phyloP scores from a whole-genome alignment of 179 eudicot genomes.

The Carnegiea gigantea region DNA sequence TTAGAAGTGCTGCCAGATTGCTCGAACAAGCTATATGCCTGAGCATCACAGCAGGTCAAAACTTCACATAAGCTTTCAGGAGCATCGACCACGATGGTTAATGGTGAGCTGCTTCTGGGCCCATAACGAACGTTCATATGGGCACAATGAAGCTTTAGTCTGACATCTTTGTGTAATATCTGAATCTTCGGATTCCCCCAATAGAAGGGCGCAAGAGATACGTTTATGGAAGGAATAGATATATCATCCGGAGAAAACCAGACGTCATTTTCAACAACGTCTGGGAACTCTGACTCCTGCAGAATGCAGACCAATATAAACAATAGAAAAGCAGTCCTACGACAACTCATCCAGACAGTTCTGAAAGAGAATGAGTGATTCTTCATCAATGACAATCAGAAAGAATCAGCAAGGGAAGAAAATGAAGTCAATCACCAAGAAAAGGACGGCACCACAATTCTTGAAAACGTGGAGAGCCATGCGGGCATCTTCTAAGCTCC shows the following conservation, averaged over 20 bases:
- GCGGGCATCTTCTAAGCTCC: slow-evolving; percentile 94
- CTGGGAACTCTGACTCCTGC: slow-evolving; percentile 87
- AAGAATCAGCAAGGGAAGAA: neutral
- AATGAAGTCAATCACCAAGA: slow-evolving; percentile 55
- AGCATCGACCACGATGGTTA: slow-evolving; percentile 65
- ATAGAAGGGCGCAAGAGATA: slow-evolving; percentile 35
- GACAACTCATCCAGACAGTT: neutral
- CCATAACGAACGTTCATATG: slow-evolving; percentile 60
- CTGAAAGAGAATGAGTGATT: neutral
- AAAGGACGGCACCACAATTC: slow-evolving; percentile 80
- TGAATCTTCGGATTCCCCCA: slow-evolving; percentile 50
- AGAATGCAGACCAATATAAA: neutral
- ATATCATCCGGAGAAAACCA: slow-evolving; percentile 34
- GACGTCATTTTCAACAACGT: neutral
- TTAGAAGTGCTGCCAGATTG: slow-evolving; percentile 62
- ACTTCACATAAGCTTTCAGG: slow-evolving; percentile 47
- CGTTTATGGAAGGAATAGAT: slow-evolving; percentile 44
- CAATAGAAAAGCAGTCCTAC: neutral
- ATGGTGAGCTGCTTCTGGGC: slow-evolving; percentile 48
- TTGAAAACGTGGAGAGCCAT: slow-evolving; percentile 93
- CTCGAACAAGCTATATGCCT: slow-evolving; percentile 41
- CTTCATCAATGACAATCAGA: neutral
- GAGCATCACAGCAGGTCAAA: slow-evolving; percentile 49
- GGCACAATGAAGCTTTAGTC: slow-evolving; percentile 41
- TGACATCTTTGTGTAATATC: slow-evolving; percentile 42